Conservation (phyloP, 106 monocot species). For the Dioscorea alata region DNA sequence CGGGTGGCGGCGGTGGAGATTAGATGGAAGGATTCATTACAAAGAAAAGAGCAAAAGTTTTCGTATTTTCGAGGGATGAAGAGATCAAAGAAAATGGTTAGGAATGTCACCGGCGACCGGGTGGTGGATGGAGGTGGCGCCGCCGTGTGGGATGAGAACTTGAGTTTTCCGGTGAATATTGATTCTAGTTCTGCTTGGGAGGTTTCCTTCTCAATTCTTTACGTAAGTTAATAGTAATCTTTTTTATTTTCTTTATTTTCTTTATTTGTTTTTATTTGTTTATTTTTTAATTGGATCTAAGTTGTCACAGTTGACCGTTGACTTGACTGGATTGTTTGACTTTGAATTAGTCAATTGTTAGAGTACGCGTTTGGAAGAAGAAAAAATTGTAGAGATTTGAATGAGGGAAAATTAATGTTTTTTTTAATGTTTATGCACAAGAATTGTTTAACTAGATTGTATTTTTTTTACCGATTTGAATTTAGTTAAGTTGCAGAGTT, state of each 20-base stretch:
- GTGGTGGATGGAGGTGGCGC: slow-evolving; percentile 8
- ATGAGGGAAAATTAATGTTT: background rate
- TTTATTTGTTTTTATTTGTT: background rate
- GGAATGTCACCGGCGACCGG: slow-evolving; percentile 1
- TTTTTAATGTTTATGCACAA: too few species aligned
- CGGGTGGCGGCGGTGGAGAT: slow-evolving; percentile 19
- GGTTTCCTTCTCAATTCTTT: slow-evolving; percentile 28
- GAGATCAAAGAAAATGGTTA: background rate
- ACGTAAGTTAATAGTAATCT: slow-evolving; percentile 4
- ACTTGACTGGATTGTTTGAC: too few species aligned
- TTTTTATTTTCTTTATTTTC: background rate
- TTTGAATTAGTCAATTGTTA: background rate
- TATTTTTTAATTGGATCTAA: too few species aligned
- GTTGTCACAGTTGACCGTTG: too few species aligned
- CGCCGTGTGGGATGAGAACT: slow-evolving; percentile 15
- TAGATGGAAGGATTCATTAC: slow-evolving; percentile 18
- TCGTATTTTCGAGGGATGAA: slow-evolving; percentile 19
- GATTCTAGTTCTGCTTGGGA: slow-evolving; percentile 7
- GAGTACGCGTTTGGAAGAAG: background rate
- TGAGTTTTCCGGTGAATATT: slow-evolving; percentile 4
- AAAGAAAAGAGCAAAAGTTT: background rate
- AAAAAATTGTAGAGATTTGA: background rate
- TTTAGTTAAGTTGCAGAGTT: background rate
- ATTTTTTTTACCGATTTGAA: background rate
- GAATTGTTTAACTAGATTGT: too few species aligned